phyloP scores from a whole-genome alignment of 345 rosid genomes.

The Pelargonium nanum region DNA sequence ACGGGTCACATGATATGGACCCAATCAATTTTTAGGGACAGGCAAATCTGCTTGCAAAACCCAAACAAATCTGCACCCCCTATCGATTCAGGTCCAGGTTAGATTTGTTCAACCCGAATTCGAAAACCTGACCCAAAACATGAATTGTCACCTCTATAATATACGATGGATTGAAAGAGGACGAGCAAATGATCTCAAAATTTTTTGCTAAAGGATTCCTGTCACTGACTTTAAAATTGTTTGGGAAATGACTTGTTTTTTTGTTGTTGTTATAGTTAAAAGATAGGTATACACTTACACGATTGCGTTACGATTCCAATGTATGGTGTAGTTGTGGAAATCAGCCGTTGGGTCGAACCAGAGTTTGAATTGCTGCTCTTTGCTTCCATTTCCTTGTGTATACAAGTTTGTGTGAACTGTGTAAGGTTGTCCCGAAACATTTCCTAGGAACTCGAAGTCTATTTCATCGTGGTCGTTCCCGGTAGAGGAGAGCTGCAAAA shows the following conservation, averaged over 20 bases:
- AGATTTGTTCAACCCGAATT: too few species aligned
- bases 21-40: too few species aligned
- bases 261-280: not conserved
- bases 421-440: constrained; percentile 57
- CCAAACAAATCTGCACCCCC: too few species aligned
- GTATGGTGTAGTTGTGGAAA: constrained; percentile 73
- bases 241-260: not conserved
- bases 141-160: too few species aligned
- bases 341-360: constrained; percentile 40
- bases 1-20: too few species aligned
- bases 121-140: too few species aligned
- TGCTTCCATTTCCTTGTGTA: constrained; percentile 50
- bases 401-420: constrained; percentile 60
- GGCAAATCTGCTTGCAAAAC: too few species aligned
- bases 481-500: constrained; percentile 41
- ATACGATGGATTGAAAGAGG: too few species aligned
- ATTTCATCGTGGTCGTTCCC: constrained; percentile 62
- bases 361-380: constrained; percentile 19
- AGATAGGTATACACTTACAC: constrained; percentile 16
- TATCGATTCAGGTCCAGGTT: too few species aligned
- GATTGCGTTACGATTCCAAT: constrained; percentile 19
- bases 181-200: too few species aligned
- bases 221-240: too few species aligned
- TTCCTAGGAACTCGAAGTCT: constrained; percentile 68
- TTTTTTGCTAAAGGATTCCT: too few species aligned